Conservation (phyloP, 2,329 filamentous ascomycete genomes). For the Talaromyces sp. region DNA sequence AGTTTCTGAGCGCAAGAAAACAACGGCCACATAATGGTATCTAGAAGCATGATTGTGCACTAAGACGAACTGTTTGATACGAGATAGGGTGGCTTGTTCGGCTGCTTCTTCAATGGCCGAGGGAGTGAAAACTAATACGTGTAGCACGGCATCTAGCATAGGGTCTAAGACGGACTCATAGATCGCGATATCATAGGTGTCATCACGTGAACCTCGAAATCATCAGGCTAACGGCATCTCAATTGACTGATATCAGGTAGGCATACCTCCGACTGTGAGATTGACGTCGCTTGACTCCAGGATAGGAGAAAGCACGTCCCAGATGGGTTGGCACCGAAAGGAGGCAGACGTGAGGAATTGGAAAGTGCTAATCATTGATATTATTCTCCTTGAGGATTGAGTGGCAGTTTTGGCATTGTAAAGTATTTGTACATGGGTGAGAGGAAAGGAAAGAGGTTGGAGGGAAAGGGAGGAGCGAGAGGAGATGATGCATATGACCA, state of each 20-base stretch:
- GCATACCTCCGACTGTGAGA: constrained; percentile 23
- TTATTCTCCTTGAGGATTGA: neutral
- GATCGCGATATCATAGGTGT: constrained; percentile 24
- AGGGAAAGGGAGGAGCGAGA: constrained; percentile 4
- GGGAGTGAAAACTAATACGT: constrained; percentile 24
- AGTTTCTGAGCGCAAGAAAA: constrained; percentile 25
- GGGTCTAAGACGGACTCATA: neutral
- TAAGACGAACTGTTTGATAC: constrained; percentile 21
- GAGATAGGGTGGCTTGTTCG: constrained; percentile 21
- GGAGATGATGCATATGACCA: constrained; percentile 14
- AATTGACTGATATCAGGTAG: neutral
- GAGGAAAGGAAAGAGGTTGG: neutral
- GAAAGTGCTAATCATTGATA: neutral
- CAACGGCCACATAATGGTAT: constrained; percentile 21
- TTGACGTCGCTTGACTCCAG: constrained; percentile 18
- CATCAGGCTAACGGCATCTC: neutral
- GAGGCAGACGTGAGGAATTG: constrained; percentile 40
- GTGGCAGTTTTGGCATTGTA: neutral
- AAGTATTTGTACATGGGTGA: neutral
- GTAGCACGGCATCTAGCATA: constrained; percentile 11
- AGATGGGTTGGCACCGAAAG: constrained; percentile 39
- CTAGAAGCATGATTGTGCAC: neutral
- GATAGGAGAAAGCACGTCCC: constrained; percentile 28
- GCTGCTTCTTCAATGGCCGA: constrained; percentile 20
- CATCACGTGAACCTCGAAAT: constrained; percentile 19